Evolutionary conservation across 1,284 basidiomycete species (phyloP), one percentile per base, ranked within the genome.

Genomic region (Athelia psychrophila): DNA sequence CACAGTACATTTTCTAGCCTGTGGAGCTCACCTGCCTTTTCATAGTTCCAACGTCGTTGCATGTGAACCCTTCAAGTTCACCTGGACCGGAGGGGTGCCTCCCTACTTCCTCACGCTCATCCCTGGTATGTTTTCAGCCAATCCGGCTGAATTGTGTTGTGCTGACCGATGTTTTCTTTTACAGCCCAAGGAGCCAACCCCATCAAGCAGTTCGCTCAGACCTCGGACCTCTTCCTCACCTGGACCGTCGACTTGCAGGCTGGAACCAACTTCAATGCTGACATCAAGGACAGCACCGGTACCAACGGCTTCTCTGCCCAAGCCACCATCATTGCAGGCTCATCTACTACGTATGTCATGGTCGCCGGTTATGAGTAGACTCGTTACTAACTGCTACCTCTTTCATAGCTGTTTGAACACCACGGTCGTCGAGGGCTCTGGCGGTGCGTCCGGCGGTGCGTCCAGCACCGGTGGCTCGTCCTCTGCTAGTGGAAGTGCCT

Each of bases 21-120:
- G 27, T 46, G 30, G 19, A 74, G 80, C 35, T 0, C 68, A 42
- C 72, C 62, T 53, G 71, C 81, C 15, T 75, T 77, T 9, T n/a
- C 13, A 3, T 30, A 10, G 33, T 47, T 33, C 33, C 42, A 2
- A 16, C 46, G 27, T 27, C 27, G 24, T 4, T 16, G 10, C 4
- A 54, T 15, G 53, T 88, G 86, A 88, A 58, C 86, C 86, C 10
- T 67, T 76, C 22, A 64, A 75, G 57, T 57, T 91, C 55, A 67
- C 65, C 6, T 93, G 84, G 83, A 48, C 58, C 24, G 81, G 71
- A 25, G 86, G 87, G 42, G 53, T 57, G 0, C 48, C 73, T 0
- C 89, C 90, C 0, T 93, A 80, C 73, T 93, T 75, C 69, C 55
- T 90, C 54, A 73, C 81, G 24, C 61, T 89, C 55, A 64, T 90